Percentiles rank a stretch among this genome's conserved stretches.
These are phyloP conservation scores for Stephanodiscus triporus DNA, from an alignment of 108 stramenopile genomes.

Conservation along the genomic window DNA sequence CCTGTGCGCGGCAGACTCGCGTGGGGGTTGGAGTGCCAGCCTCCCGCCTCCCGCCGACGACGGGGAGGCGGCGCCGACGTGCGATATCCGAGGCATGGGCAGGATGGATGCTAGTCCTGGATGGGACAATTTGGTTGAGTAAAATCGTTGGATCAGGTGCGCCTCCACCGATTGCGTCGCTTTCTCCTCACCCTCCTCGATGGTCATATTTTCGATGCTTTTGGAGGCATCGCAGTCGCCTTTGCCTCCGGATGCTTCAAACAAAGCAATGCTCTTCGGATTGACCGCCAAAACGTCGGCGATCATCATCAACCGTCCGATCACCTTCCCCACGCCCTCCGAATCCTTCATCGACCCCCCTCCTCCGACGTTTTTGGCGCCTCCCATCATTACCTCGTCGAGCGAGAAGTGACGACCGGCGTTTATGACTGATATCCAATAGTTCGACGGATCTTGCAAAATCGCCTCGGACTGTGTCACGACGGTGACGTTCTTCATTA, in stretches of 20 bases:
- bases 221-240: slow-evolving; percentile 37
- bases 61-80: slow-evolving; percentile 7
- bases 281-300: slow-evolving; percentile 83
- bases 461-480: slow-evolving; percentile 87
- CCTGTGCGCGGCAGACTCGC: slow-evolving; percentile 76
- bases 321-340: slow-evolving; percentile 82
- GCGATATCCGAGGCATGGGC: slow-evolving; percentile 25
- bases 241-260: slow-evolving; percentile 32
- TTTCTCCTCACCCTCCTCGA: slow-evolving; percentile 42
- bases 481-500: slow-evolving; percentile 76
- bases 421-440: slow-evolving; percentile 95
- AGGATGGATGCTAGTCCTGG: slow-evolving; percentile 24
- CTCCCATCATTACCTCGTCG: slow-evolving; percentile 71
- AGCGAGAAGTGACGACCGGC: slow-evolving; percentile 88
- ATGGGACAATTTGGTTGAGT: slow-evolving; percentile 37
- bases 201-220: slow-evolving; percentile 55
- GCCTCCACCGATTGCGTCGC: slow-evolving; percentile 26
- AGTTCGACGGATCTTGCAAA: slow-evolving; percentile 87
- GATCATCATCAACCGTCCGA: slow-evolving; percentile 82
- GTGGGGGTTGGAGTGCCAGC: slow-evolving; percentile 52
- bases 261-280: slow-evolving; percentile 65
- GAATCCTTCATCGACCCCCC: slow-evolving; percentile 74
- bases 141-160: slow-evolving; percentile 54
- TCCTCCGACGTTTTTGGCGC: slow-evolving; percentile 41
- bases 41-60: slow-evolving; percentile 5